Conservation (phyloP, 768 basidiomycete genomes). For the Russula sp. region DNA sequence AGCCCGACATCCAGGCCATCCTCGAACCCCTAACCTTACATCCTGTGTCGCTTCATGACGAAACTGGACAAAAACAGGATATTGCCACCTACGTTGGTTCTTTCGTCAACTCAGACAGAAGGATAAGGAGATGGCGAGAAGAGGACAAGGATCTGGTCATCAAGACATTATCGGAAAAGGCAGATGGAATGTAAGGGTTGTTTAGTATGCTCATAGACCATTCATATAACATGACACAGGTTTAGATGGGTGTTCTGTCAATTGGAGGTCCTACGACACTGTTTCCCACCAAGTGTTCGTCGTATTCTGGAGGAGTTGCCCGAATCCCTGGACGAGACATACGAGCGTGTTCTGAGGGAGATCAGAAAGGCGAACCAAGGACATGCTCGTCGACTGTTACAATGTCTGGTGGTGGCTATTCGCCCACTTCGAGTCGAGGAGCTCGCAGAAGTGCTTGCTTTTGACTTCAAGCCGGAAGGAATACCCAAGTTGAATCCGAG, state of each 20-base stretch:
- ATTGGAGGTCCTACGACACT: too few species aligned
- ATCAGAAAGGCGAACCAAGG: neutral
- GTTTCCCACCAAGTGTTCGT: neutral
- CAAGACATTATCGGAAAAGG: neutral
- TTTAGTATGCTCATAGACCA: neutral
- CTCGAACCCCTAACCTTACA: neutral
- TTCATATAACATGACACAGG: neutral
- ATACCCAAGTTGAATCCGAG: neutral
- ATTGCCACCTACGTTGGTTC: neutral
- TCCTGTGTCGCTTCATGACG: neutral
- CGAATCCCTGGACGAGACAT: neutral
- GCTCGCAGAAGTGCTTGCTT: neutral
- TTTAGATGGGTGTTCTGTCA: too few species aligned
- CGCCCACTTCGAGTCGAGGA: neutral
- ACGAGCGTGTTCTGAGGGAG: neutral
- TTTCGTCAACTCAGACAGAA: neutral
- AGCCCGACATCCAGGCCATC: neutral
- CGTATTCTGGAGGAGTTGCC: neutral
- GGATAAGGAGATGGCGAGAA: neutral
- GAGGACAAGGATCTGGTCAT: neutral
- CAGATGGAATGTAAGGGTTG: slow-evolving; percentile 1
- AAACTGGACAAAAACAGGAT: slow-evolving; percentile 1
- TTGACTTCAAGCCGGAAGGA: neutral
- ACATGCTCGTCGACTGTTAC: neutral
- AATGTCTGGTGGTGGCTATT: neutral